Conservation (phyloP, 192 early-diverging fungal species). For the Podila horticola region DNA sequence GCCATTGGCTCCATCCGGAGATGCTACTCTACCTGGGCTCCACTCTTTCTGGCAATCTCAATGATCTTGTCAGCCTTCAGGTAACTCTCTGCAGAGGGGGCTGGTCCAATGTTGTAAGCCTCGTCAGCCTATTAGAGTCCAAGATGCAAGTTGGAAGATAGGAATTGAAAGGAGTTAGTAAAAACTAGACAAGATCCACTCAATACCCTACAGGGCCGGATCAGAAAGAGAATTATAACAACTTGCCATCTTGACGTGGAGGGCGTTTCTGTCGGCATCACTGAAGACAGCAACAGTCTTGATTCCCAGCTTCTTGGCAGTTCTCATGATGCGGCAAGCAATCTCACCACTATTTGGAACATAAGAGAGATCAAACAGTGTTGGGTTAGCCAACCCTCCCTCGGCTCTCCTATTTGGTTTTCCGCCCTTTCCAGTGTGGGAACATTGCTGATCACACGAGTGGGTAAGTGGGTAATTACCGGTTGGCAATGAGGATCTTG, state of each 20-base stretch:
- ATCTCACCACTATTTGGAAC: slow-evolving; percentile 74
- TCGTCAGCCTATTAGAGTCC: slow-evolving; percentile 85
- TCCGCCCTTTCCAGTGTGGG: not conserved
- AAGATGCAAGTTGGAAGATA: not conserved
- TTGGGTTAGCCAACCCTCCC: not conserved
- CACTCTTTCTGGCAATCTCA: slow-evolving; percentile 74
- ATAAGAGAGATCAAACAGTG: not conserved
- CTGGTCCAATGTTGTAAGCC: slow-evolving; percentile 90
- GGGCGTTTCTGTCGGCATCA: slow-evolving; percentile 87
- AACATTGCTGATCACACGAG: slow-evolving; percentile 3
- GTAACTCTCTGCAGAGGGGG: slow-evolving; percentile 85
- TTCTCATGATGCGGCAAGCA: slow-evolving; percentile 82
- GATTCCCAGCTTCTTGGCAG: slow-evolving; percentile 90
- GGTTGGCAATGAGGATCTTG: slow-evolving; percentile 97
- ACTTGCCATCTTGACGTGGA: slow-evolving; percentile 83
- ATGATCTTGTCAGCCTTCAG: slow-evolving; percentile 84
- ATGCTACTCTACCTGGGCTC: slow-evolving; percentile 71
- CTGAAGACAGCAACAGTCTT: slow-evolving; percentile 94
- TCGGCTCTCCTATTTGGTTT: no score
- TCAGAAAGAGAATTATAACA: not conserved
- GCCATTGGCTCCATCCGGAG: not conserved
- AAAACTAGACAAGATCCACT: not conserved
- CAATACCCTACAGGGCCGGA: not conserved
- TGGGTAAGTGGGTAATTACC: slow-evolving; percentile 54
- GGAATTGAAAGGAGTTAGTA: not conserved